Percentiles rank a stretch among this genome's conserved stretches.
Evolutionary conservation across 331 rosid genomes (phyloP).

Genomic region (Quercus lobata): DNA sequence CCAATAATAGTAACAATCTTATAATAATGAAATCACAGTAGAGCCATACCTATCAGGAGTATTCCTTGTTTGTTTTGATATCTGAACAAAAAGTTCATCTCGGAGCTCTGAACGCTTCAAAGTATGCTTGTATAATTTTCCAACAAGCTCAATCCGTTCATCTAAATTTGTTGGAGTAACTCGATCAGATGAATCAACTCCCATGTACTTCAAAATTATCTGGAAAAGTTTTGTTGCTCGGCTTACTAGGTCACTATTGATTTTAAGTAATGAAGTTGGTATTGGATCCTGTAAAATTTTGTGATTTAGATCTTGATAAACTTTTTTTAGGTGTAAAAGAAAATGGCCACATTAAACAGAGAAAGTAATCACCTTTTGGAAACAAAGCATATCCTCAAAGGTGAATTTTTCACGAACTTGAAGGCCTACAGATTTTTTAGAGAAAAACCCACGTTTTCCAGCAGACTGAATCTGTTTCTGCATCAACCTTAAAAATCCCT

Average conservation of each 20-base stretch:
- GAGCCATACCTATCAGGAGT: constrained; percentile 74
- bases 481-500: constrained; percentile 81
- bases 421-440: constrained; percentile 73
- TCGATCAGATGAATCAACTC: constrained; percentile 82
- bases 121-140: constrained; percentile 83
- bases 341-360: not conserved
- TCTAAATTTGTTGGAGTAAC: constrained; percentile 61
- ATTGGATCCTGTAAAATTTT: constrained; percentile 61
- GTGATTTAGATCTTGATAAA: constrained; percentile 14
- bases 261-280: constrained; percentile 84
- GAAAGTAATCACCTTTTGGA: constrained; percentile 70
- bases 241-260: constrained; percentile 71
- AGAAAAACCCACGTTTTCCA: constrained; percentile 92
- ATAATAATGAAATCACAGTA: not conserved
- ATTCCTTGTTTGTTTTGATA: constrained; percentile 91
- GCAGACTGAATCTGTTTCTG: constrained; percentile 95
- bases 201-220: constrained; percentile 84
- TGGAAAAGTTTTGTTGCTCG: constrained; percentile 86
- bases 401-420: constrained; percentile 73
- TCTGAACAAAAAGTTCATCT: constrained; percentile 89
- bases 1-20: constrained; percentile 6
- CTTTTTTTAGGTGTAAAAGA: not conserved
- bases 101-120: constrained; percentile 89
- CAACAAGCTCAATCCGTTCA: constrained; percentile 77
- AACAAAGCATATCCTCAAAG: constrained; percentile 94